Conservation (phyloP, 1,284 basidiomycete species). For the Lentinus polychrous region DNA sequence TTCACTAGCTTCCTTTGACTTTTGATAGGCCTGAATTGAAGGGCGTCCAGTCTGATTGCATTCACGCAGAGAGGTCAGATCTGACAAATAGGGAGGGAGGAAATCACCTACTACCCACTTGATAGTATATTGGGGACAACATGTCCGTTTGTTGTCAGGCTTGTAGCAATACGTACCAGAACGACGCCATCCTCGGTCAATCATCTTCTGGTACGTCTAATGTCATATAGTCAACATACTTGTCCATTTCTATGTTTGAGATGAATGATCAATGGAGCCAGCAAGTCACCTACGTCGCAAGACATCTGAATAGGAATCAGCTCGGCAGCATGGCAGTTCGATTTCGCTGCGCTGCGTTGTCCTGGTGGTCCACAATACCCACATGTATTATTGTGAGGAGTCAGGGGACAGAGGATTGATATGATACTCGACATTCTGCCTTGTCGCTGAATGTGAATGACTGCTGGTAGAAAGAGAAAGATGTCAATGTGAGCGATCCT, state of each 20-base stretch:
- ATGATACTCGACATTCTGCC: slow-evolving; percentile 2
- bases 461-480: too few relatives aligned
- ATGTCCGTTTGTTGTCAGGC: slow-evolving; percentile 75
- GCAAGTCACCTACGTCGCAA: slow-evolving; percentile 42
- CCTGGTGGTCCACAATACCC: slow-evolving; percentile 37
- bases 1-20: slow-evolving; percentile 75
- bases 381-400: slow-evolving; percentile 25
- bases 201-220: slow-evolving; percentile 73
- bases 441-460: too few relatives aligned
- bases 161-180: slow-evolving; percentile 81
- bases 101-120: slow-evolving; percentile 36
- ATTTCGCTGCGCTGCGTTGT: slow-evolving; percentile 24
- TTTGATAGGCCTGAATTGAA: slow-evolving; percentile 67
- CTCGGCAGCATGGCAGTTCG: slow-evolving; percentile 30
- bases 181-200: slow-evolving; percentile 87
- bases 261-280: neutral
- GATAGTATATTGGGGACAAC: slow-evolving; percentile 93
- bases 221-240: neutral
- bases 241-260: too few relatives aligned
- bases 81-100: too few relatives aligned
- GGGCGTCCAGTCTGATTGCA: slow-evolving; percentile 59
- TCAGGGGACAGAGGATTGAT: slow-evolving; percentile 19
- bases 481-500: too few relatives aligned
- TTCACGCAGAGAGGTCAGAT: slow-evolving; percentile 1
- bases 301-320: slow-evolving; percentile 32